Base-by-base conservation (phyloP, 805 yeast genomes). In the Metschnikowia kofuensis region DNA sequence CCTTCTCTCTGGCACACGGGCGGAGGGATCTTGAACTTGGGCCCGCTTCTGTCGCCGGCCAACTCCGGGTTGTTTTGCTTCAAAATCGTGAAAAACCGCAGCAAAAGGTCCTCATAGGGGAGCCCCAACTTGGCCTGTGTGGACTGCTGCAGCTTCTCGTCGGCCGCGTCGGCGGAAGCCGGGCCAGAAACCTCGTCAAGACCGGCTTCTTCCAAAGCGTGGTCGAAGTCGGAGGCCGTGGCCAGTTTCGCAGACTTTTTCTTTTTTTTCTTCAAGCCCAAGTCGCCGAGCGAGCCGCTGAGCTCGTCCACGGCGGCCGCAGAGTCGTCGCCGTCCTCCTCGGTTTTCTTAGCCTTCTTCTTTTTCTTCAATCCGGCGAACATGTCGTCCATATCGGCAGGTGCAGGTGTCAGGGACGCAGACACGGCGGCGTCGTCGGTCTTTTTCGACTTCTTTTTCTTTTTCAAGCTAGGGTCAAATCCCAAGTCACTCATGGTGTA, bases 1-100 rank as follows among this genome's bases (percentile, higher is more conserved):
- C 99, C 98, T 75, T 94, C 99, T 77, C 99, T 90, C 70, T 85
- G 86, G 69, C 96, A 94, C 56, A 86, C 79, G 54, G 99, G 99
- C 38, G 98, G 98, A 44, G 99, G 99, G 63, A 94, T 90, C 79
- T 92, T 87, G 74, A 91, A 86, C 73, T 92, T 91, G 47, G 89
- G 83, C 38, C 96, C 92, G 30, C 88, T 78, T 71, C 96, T 84
- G 67, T 92, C 98, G 66, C 97, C 97, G 40, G 98, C 99, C 63
- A 94, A 81, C 70, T 94, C 99, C 53, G 99, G 99, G 75, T 94
- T 94, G 74, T 92, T 92, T 55, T 89, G 85, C 63, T 88, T 89
- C 64, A 94, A 79, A 52, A 92, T 85, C 47, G 74, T 71, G 76
- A 91, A 94, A 68, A 94, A 94, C 67, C 99, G 82, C 46, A 85